Base-by-base conservation (phyloP, 148 eudicot species). In the Camellia japonica region DNA sequence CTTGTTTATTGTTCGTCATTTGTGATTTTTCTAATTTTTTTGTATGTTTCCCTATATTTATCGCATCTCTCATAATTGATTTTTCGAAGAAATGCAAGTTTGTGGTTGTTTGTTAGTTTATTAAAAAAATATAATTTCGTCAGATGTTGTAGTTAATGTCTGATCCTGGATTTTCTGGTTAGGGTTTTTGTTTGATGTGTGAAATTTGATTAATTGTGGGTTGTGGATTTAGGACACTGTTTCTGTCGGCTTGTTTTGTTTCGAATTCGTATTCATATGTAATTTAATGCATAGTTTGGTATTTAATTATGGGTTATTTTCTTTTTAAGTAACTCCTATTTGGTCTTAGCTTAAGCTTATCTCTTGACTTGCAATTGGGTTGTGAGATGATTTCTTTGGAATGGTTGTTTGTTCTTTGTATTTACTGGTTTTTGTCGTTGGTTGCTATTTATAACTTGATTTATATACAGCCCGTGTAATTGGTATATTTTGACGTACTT, bases 1-100 rank as follows among this genome's bases (percentile, higher is more conserved):
- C 52, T 49, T 49, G 52, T 49, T 49, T 49, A 49, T 4, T 49
- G 6, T 49, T 49, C 52, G 7, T 49, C 7, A 30, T 49, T 49
- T 49, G 52, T 49, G 52, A 7, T 64, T 60, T 68, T 16, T 6
- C 54, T 23, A 20, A 41, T 62, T 81, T 30, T 49, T 7, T 4
- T 68, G 46, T 66, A 30, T 30, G 59, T 38, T 80, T 78, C 75
- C 76, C 68, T 76, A 49, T 80, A 79, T 86, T 82, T 77, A 3
- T 56, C 59, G 77, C 83, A 84, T 86, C 87, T 87, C 74, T 46
- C 68, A 8, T 56, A n/a, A 52, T 75, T 62, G 14, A 13, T 63
- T 74, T 10, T 23, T 55, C 51, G 47, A 49, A 13, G 19, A 72
- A 71, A 58, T 67, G 65, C 73, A 61, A 51, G 71, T 15, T 43